These are phyloP conservation scores for Halophytophthora batemanensis DNA, from an alignment of 352 stramenopile species.

Conservation along the genomic window DNA sequence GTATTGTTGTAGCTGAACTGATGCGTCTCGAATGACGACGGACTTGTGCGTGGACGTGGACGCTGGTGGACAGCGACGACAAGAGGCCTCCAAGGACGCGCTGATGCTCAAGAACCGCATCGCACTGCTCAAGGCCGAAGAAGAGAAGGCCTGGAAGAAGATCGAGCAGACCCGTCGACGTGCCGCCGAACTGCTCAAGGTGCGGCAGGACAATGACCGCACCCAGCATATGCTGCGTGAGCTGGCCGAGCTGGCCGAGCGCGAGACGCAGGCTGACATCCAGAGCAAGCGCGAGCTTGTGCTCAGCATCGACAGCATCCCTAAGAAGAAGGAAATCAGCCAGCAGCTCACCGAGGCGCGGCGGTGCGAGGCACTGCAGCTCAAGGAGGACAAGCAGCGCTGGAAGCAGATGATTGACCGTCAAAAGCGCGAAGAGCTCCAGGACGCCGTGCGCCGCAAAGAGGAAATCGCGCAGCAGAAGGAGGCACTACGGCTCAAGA, in stretches of 20 bases:
- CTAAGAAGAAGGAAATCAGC: slow-evolving; percentile 77
- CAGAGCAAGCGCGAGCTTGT: slow-evolving; percentile 71
- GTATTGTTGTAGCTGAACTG: background rate
- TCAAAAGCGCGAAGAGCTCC: slow-evolving; percentile 61
- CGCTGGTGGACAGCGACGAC: slow-evolving; percentile 38
- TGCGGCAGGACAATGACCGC: slow-evolving; percentile 64
- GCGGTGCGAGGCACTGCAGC: slow-evolving; percentile 58
- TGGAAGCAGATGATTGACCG: slow-evolving; percentile 69
- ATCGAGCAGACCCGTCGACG: slow-evolving; percentile 80
- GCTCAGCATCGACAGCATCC: slow-evolving; percentile 73
- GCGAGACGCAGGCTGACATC: slow-evolving; percentile 70
- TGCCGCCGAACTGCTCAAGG: slow-evolving; percentile 62
- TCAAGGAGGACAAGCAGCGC: slow-evolving; percentile 82
- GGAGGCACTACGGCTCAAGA: slow-evolving; percentile 61
- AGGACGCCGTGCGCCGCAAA: slow-evolving; percentile 64
- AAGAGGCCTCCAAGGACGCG: slow-evolving; percentile 74
- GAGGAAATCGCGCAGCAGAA: slow-evolving; percentile 71
- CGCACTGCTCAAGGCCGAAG: slow-evolving; percentile 72
- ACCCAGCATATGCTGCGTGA: slow-evolving; percentile 65
- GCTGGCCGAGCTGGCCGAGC: slow-evolving; percentile 45
- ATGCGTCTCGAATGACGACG: background rate
- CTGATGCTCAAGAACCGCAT: slow-evolving; percentile 80
- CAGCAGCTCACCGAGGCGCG: slow-evolving; percentile 65
- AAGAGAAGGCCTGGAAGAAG: slow-evolving; percentile 83
- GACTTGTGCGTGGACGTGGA: background rate